These are phyloP conservation scores for Zelonia costaricensis DNA, from an alignment of 208 protist species.

Conservation along the genomic window DNA sequence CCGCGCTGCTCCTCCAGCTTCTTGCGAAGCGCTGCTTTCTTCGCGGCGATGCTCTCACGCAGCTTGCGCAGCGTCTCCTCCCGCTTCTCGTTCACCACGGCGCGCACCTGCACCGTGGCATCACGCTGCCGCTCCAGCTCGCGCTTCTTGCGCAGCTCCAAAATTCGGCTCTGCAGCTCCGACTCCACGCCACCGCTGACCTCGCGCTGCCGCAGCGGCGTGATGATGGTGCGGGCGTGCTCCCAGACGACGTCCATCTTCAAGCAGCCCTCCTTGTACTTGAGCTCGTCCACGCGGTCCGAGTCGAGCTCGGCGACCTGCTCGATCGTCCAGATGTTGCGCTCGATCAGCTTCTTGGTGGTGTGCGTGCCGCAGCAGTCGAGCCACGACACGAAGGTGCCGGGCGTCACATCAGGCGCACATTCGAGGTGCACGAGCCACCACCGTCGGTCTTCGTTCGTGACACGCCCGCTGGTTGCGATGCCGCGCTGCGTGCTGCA, in stretches of 20 bases:
- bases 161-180: constrained; percentile 76
- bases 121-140: constrained; percentile 82
- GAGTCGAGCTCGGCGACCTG: constrained; percentile 83
- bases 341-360: constrained; percentile 90
- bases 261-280: constrained; percentile 89
- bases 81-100: constrained; percentile 52
- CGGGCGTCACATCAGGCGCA: constrained; percentile 77
- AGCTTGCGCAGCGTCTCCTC: constrained; percentile 76
- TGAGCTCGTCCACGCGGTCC: constrained; percentile 85
- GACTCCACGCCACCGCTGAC: constrained; percentile 74
- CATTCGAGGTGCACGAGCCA: constrained; percentile 90
- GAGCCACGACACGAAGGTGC: constrained; percentile 85
- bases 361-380: constrained; percentile 91
- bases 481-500: constrained; percentile 24
- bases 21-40: constrained; percentile 73
- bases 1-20: constrained; percentile 42
- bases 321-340: constrained; percentile 91
- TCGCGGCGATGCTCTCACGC: constrained; percentile 77
- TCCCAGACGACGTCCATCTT: constrained; percentile 91
- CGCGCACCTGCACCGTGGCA: constrained; percentile 62
- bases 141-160: constrained; percentile 86
- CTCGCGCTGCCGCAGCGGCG: constrained; percentile 66
- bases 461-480: constrained; percentile 72
- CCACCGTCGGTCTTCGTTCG: constrained; percentile 88
- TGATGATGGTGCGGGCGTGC: constrained; percentile 86